phyloP scores from a whole-genome alignment of 1,284 basidiomycete genomes.

The Naganishia sp. region DNA sequence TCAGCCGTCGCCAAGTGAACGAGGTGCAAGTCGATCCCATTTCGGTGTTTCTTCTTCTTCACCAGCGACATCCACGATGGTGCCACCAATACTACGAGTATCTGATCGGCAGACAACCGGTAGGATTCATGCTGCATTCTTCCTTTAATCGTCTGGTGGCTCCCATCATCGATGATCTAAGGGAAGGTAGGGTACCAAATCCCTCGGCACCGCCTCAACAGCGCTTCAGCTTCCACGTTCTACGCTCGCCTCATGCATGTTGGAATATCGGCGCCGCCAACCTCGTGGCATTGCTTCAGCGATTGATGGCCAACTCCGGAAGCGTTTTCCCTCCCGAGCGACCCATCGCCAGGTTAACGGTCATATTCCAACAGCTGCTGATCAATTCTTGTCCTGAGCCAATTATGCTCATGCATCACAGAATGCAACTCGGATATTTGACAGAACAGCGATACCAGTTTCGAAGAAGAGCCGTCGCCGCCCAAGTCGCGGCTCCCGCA shows the following conservation, averaged over 20 bases:
- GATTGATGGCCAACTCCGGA: conserved; percentile 14
- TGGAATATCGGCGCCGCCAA: conserved; percentile 12
- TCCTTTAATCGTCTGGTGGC: conserved; percentile 5
- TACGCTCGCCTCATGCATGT: conserved; percentile 16
- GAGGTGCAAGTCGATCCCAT: conserved; percentile 7
- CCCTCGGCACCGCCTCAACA: not conserved
- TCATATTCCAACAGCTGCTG: conserved; percentile 1
- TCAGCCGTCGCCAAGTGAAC: conserved; percentile 7
- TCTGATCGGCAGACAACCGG: not conserved
- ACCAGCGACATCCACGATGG: conserved; percentile 19
- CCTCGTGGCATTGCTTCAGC: conserved; percentile 8
- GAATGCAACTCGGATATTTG: conserved; percentile 5
- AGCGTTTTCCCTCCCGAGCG: conserved; percentile 6
- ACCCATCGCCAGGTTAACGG: not conserved
- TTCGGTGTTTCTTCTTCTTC: conserved; percentile 5
- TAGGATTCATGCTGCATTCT: not conserved
- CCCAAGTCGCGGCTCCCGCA: not conserved
- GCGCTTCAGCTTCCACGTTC: conserved; percentile 6
- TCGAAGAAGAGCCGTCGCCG: not conserved
- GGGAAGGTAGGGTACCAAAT: not conserved
- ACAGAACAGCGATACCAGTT: not conserved
- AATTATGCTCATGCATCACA: conserved; percentile 12
- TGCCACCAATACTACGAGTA: conserved; percentile 12
- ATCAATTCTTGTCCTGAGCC: conserved; percentile 15
- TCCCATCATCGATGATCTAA: conserved; percentile 3